Conservation (phyloP, 306 rosid genomes). For the Rosa multiflora region DNA sequence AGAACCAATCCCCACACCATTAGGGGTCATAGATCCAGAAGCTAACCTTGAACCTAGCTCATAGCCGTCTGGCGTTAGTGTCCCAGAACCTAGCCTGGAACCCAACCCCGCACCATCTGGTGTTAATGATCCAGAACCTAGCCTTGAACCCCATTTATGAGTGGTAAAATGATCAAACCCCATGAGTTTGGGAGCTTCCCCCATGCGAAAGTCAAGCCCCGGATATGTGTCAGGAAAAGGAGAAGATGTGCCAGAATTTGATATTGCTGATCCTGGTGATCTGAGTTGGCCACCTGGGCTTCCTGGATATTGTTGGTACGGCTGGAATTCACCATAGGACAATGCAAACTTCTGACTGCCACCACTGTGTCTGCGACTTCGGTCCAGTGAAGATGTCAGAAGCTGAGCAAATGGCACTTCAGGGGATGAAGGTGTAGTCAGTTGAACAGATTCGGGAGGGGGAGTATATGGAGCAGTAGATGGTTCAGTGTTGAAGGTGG, state of each 20-base stretch:
- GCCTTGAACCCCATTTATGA: slow-evolving; percentile 79
- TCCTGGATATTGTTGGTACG: slow-evolving; percentile 87
- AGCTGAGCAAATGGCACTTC: slow-evolving; percentile 99
- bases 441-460: slow-evolving; percentile 88
- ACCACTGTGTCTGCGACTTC: slow-evolving; percentile 54
- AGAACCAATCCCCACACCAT: slow-evolving; percentile 71
- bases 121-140: slow-evolving; percentile 88
- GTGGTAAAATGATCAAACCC: slow-evolving; percentile 74
- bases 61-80: slow-evolving; percentile 81
- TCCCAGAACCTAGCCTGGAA: slow-evolving; percentile 80
- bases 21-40: slow-evolving; percentile 88
- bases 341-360: slow-evolving; percentile 68
- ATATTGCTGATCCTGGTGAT: slow-evolving; percentile 92
- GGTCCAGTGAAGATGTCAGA: slow-evolving; percentile 75
- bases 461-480: slow-evolving; percentile 94
- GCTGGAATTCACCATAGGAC: slow-evolving; percentile 73
- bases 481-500: slow-evolving; percentile 90
- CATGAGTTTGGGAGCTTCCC: slow-evolving; percentile 72
- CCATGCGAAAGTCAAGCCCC: slow-evolving; percentile 63
- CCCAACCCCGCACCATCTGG: slow-evolving; percentile 80
- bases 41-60: slow-evolving; percentile 69
- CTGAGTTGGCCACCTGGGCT: slow-evolving; percentile 87
- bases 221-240: slow-evolving; percentile 84
- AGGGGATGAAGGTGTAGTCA: slow-evolving; percentile 96
- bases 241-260: slow-evolving; percentile 89